Percentiles rank a stretch among this genome's conserved stretches.
phyloP scores from a whole-genome alignment of 1,284 basidiomycete species.

The Cutaneotrichosporon dermatis region DNA sequence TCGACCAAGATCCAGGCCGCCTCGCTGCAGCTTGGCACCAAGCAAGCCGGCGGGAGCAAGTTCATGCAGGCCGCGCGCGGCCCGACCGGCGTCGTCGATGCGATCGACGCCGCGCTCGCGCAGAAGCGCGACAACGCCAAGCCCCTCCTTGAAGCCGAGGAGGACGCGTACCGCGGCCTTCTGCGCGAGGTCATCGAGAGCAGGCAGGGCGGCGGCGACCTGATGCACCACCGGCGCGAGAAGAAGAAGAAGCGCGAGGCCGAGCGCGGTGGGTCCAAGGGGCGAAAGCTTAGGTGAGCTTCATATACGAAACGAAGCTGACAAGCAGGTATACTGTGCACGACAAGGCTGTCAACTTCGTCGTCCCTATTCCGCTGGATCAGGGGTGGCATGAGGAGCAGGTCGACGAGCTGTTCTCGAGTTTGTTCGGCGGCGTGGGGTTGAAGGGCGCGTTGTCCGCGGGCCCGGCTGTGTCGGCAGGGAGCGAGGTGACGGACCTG shows the following conservation, averaged over 20 bases:
- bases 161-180: slow-evolving; percentile 84
- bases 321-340: slow-evolving; percentile 74
- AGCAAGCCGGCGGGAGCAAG: slow-evolving; percentile 44
- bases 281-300: slow-evolving; percentile 70
- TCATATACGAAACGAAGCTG: background rate
- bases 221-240: slow-evolving; percentile 47
- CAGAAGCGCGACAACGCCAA: slow-evolving; percentile 28
- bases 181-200: slow-evolving; percentile 80
- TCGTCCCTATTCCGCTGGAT: slow-evolving; percentile 71
- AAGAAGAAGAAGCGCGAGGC: slow-evolving; percentile 69
- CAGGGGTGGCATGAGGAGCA: slow-evolving; percentile 84
- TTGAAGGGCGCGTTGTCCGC: slow-evolving; percentile 9
- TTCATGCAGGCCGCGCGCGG: slow-evolving; percentile 60
- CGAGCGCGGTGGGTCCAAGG: slow-evolving; percentile 91
- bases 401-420: slow-evolving; percentile 83
- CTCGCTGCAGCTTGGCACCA: slow-evolving; percentile 51
- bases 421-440: slow-evolving; percentile 60
- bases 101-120: slow-evolving; percentile 36
- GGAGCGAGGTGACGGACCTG: slow-evolving; percentile 8
- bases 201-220: slow-evolving; percentile 33
- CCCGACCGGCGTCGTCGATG: slow-evolving; percentile 47
- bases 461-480: slow-evolving; percentile 1
- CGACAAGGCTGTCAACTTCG: slow-evolving; percentile 89
- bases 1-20: slow-evolving; percentile 88
- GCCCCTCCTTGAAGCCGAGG: slow-evolving; percentile 59